These are phyloP conservation scores for Coemansia sp. DNA, from an alignment of 192 early-diverging fungal species.

Conservation along the genomic window DNA sequence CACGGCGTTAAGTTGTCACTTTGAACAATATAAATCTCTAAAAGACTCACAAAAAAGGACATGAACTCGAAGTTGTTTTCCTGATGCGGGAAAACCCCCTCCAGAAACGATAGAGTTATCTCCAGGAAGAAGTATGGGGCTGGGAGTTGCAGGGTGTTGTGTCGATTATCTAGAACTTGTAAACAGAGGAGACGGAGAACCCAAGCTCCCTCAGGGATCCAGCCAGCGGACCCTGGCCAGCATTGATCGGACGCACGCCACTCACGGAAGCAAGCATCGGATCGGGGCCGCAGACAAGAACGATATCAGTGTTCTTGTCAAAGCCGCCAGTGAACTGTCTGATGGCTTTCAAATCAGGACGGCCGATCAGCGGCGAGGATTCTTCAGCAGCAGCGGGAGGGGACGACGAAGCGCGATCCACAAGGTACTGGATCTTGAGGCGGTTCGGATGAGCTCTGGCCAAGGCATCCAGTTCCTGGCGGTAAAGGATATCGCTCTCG, in stretches of 20 bases:
- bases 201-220: slow-evolving; percentile 60
- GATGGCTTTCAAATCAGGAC: slow-evolving; percentile 19
- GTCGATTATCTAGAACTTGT: slow-evolving; percentile 56
- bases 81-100: neutral
- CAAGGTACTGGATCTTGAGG: slow-evolving; percentile 54
- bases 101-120: no score
- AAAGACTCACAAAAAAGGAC: no score
- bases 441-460: slow-evolving; percentile 41
- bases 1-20: no score
- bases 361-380: neutral
- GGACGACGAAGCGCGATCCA: slow-evolving; percentile 33
- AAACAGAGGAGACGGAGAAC: slow-evolving; percentile 56
- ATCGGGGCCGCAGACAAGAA: slow-evolving; percentile 70
- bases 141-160: neutral
- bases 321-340: slow-evolving; percentile 42
- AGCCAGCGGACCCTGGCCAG: slow-evolving; percentile 59
- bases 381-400: neutral
- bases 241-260: slow-evolving; percentile 54
- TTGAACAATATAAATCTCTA: no score
- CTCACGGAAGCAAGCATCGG: slow-evolving; percentile 61
- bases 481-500: slow-evolving; percentile 58
- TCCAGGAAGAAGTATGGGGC: neutral
- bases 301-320: slow-evolving; percentile 26
- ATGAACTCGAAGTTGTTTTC: no score
- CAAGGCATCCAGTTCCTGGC: slow-evolving; percentile 58